A percentile compares a stretch with the other conserved stretches of the same genome.
Evolutionary conservation across 1,284 basidiomycete species (phyloP).

Genomic region (Inonotus obliquus): DNA sequence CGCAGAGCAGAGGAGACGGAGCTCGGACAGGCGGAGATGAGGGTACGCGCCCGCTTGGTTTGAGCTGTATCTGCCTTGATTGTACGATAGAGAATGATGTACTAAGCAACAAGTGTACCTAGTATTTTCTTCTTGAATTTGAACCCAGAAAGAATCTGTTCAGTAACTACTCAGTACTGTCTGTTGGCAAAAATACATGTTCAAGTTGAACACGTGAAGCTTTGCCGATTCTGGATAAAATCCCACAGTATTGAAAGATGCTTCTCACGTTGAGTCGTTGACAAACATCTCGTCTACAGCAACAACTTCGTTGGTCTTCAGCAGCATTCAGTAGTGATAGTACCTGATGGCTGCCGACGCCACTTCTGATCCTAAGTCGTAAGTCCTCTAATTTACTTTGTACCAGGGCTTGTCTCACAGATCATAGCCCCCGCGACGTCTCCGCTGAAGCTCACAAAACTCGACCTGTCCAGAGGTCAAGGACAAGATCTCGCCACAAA

Average conservation of each 20-base stretch:
- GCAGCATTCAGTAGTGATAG: neutral
- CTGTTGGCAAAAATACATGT: no score
- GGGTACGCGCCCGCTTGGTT: constrained; percentile 47
- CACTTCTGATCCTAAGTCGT: constrained; percentile 66
- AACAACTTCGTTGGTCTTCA: neutral
- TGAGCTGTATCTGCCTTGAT: constrained; percentile 17
- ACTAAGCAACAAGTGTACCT: no score
- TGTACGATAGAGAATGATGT: neutral
- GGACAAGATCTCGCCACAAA: constrained; percentile 51
- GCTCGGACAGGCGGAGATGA: constrained; percentile 53
- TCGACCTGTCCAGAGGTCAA: constrained; percentile 63
- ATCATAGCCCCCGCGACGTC: constrained; percentile 55
- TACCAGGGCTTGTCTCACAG: constrained; percentile 6
- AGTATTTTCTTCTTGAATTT: no score
- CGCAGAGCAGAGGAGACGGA: constrained; percentile 46
- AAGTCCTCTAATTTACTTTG: constrained; percentile 26
- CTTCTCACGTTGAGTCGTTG: neutral
- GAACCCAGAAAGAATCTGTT: no score
- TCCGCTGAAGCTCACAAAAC: constrained; percentile 71
- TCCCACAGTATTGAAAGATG: no score
- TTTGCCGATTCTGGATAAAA: no score
- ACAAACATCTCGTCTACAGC: neutral
- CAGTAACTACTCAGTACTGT: no score
- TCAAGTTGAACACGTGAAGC: no score
- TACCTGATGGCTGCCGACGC: constrained; percentile 55